These are phyloP conservation scores for Globisporangium mamillatum DNA, from an alignment of 352 stramenopile genomes.

Conservation along the genomic window DNA sequence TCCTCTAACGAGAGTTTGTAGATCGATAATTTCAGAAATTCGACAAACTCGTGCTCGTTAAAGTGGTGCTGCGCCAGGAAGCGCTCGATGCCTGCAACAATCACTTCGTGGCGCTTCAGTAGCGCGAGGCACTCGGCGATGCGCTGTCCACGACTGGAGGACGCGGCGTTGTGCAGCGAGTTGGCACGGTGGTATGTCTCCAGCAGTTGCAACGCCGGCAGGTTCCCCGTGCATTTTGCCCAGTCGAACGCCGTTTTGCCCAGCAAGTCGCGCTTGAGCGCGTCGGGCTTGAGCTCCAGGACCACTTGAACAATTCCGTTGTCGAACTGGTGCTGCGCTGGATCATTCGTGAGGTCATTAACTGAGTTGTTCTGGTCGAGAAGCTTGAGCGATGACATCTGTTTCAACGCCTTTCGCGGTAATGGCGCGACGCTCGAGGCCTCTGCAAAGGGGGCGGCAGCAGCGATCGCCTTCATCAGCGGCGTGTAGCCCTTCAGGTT, in stretches of 20 bases:
- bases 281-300: constrained; percentile 37
- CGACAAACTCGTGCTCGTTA: constrained; percentile 33
- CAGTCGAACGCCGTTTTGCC: constrained; percentile 71
- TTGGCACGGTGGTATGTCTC: constrained; percentile 32
- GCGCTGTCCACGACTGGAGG: constrained; percentile 30
- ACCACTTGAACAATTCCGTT: constrained; percentile 48
- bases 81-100: constrained; percentile 21
- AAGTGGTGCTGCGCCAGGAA: constrained; percentile 41
- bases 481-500: constrained; percentile 65
- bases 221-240: constrained; percentile 52
- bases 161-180: constrained; percentile 32
- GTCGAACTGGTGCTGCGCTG: constrained; percentile 29
- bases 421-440: background rate
- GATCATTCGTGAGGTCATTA: background rate
- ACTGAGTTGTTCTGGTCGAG: background rate
- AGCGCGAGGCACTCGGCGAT: constrained; percentile 37
- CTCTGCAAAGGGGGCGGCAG: constrained; percentile 29
- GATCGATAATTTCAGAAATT: constrained; percentile 24
- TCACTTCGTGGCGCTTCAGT: constrained; percentile 33
- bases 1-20: constrained; percentile 20
- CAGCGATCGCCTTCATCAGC: constrained; percentile 73
- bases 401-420: background rate
- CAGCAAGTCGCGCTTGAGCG: constrained; percentile 35
- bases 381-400: background rate
- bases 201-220: constrained; percentile 29